phyloP scores from a whole-genome alignment of 352 stramenopile species.

The Sclerospora graminicola region DNA sequence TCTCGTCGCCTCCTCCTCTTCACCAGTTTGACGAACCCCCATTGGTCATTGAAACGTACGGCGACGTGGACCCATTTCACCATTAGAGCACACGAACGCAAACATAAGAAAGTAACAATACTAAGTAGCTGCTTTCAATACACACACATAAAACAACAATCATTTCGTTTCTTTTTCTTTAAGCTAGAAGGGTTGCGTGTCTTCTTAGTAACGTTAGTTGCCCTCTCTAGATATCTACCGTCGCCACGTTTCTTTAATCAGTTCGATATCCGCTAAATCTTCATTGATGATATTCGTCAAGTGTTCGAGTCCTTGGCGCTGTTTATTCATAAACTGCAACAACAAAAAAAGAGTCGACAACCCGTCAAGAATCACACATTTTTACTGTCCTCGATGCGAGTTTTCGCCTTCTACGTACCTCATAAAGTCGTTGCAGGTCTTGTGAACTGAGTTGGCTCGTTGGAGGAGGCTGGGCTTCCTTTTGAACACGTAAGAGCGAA shows the following conservation, averaged over 20 bases:
- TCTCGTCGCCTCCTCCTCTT: conserved; percentile 72
- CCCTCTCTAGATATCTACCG: too few relatives aligned
- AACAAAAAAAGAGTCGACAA: background rate
- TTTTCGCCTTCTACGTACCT: conserved; percentile 22
- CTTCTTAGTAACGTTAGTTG: too few relatives aligned
- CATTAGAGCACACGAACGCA: conserved; percentile 36
- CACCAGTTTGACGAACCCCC: conserved; percentile 86
- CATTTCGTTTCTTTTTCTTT: too few relatives aligned
- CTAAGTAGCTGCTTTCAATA: background rate
- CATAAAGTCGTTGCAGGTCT: conserved; percentile 65
- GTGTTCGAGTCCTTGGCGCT: conserved; percentile 76
- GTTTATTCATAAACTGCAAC: conserved; percentile 69
- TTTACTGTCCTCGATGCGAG: background rate
- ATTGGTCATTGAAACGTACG: conserved; percentile 84
- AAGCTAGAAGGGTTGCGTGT: too few relatives aligned
- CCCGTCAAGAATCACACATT: too few relatives aligned
- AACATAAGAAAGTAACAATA: background rate
- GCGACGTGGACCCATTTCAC: conserved; percentile 63
- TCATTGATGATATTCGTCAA: conserved; percentile 77
- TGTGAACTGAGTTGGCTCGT: conserved; percentile 57
- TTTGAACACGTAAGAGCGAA: conserved; percentile 60
- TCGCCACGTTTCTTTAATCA: conserved; percentile 81
- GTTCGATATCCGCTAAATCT: conserved; percentile 76
- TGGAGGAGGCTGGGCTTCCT: conserved; percentile 22
- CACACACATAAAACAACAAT: too few relatives aligned